phyloP scores from a whole-genome alignment of 2,329 filamentous ascomycete genomes.

The Cordyceps tenuipes region DNA sequence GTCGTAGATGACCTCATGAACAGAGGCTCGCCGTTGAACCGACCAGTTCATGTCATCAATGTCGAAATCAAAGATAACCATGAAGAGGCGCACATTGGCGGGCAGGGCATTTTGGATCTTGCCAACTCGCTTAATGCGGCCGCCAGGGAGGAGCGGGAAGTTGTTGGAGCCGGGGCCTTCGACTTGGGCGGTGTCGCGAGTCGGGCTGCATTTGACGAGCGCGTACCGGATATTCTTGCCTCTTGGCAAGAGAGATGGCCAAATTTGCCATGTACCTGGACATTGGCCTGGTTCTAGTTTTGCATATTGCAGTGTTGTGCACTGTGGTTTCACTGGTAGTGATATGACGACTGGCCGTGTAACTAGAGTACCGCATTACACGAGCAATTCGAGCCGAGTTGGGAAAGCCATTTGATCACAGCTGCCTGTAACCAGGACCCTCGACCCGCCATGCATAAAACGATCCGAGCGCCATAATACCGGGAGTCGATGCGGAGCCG shows the following conservation, averaged over 20 bases:
- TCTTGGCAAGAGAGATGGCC: conserved; percentile 96
- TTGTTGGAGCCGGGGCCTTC: conserved; percentile 56
- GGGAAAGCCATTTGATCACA: background rate
- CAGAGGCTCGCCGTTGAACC: conserved; percentile 77
- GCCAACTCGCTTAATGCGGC: conserved; percentile 76
- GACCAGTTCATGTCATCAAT: conserved; percentile 95
- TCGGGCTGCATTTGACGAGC: conserved; percentile 77
- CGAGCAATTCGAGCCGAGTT: background rate
- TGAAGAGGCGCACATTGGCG: conserved; percentile 86
- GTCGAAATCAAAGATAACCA: conserved; percentile 98
- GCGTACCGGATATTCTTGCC: conserved; percentile 83
- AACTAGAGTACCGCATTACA: background rate
- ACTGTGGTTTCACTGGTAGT: background rate
- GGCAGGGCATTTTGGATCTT: conserved; percentile 83
- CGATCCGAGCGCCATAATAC: conserved; percentile 1
- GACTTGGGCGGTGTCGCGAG: conserved; percentile 59
- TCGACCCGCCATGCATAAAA: no score
- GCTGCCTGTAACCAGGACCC: no score
- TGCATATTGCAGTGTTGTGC: background rate
- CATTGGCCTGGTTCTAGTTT: conserved; percentile 77
- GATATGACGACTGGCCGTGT: background rate
- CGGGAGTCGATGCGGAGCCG: background rate
- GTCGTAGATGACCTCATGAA: conserved; percentile 89
- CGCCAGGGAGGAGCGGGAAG: conserved; percentile 66
- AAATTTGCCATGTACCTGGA: conserved; percentile 85